Percentiles rank a stretch among this genome's conserved stretches.
Conservation (phyloP, 1,284 basidiomycete genomes). For the Apiotrichum domesticum region DNA sequence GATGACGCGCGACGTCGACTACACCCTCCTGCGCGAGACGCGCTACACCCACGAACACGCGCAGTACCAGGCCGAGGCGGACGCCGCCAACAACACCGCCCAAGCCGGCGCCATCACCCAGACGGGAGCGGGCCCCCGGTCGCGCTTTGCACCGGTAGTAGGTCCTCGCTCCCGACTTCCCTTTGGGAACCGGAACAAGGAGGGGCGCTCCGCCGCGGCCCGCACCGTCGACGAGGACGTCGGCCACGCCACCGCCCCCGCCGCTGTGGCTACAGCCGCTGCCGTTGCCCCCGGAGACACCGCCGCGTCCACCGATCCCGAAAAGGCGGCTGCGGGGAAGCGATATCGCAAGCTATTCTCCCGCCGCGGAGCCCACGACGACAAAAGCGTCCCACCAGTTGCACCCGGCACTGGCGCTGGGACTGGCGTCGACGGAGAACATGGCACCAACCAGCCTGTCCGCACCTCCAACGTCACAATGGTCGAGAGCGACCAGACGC, state of each 20-base stretch:
- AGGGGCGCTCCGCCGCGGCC: background rate
- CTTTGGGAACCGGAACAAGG: too few species aligned
- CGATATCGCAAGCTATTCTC: conserved; percentile 20
- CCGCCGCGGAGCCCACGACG: conserved; percentile 26
- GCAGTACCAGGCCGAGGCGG: background rate
- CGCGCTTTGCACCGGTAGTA: background rate
- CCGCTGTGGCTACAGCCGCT: background rate
- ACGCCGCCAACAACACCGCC: background rate
- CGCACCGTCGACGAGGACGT: background rate
- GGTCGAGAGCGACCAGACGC: background rate
- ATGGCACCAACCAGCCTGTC: background rate
- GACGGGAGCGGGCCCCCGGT: conserved; percentile 12
- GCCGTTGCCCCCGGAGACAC: background rate
- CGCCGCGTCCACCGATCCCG: background rate
- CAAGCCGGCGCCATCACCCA: background rate
- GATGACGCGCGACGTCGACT: conserved; percentile 25
- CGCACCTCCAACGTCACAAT: background rate
- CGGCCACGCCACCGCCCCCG: too few species aligned
- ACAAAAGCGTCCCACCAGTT: conserved; percentile 1
- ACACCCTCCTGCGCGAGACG: conserved; percentile 25
- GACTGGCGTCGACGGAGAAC: too few species aligned
- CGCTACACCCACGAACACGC: conserved; percentile 22
- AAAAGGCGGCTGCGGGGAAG: conserved; percentile 9
- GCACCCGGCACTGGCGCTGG: background rate
- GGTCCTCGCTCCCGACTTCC: background rate